Conservation (phyloP, 345 rosid genomes). For the Syzygium oleosum region DNA sequence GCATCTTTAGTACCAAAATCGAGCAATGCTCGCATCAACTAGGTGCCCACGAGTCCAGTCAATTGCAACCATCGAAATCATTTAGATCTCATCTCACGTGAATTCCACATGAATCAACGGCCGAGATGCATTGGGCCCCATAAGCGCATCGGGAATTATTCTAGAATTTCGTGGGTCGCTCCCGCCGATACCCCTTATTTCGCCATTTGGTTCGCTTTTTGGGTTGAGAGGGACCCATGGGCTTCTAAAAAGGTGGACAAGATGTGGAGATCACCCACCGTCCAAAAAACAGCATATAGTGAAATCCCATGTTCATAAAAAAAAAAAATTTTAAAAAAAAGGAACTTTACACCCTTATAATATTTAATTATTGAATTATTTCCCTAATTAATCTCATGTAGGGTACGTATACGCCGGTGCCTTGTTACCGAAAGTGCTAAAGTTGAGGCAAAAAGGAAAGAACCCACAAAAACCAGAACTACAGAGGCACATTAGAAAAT, state of each 20-base stretch:
- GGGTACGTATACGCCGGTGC: background rate
- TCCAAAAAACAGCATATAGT: background rate
- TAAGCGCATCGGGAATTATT: too few relatives aligned
- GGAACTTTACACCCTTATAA: background rate
- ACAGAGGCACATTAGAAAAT: background rate
- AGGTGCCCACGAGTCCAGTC: fast-evolving
- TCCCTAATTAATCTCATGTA: background rate
- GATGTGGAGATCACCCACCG: background rate
- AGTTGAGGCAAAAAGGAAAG: background rate
- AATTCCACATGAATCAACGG: background rate
- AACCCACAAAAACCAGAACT: background rate
- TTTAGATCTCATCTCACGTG: background rate
- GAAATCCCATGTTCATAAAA: background rate
- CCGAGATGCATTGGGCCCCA: background rate
- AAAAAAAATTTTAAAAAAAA: background rate
- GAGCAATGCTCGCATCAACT: background rate
- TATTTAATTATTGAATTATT: background rate
- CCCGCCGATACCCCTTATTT: background rate
- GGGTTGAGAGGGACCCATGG: background rate
- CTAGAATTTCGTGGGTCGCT: background rate
- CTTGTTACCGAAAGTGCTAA: background rate
- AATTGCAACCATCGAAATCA: background rate
- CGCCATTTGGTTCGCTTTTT: background rate
- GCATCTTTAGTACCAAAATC: background rate
- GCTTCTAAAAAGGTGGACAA: background rate